Evolutionary conservation across 169 alveolate genomes (phyloP).

Genomic region (Theileria orientalis): DNA sequence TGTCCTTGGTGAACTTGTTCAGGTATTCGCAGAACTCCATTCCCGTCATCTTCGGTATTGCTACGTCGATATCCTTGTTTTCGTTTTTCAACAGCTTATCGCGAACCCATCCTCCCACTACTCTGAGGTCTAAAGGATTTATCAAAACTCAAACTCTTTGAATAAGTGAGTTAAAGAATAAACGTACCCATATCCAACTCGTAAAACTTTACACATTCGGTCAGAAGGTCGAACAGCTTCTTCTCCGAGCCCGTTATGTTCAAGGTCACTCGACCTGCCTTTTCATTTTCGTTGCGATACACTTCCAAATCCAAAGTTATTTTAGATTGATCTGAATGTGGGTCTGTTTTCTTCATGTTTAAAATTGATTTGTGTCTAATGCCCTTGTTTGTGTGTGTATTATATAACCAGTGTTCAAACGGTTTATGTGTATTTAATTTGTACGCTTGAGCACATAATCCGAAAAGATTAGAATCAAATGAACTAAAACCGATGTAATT

Average conservation of each 20-base stretch:
- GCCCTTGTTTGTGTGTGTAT: no score
- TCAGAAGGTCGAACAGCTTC: slow-evolving; percentile 39
- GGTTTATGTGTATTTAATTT: background rate
- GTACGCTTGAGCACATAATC: background rate
- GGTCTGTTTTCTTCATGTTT: background rate
- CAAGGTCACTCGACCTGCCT: slow-evolving; percentile 16
- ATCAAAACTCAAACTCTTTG: background rate
- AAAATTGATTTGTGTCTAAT: background rate
- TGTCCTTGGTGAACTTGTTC: slow-evolving; percentile 70
- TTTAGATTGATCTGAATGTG: background rate
- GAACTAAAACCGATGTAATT: background rate
- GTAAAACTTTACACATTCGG: slow-evolving; percentile 33
- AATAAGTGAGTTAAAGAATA: no score
- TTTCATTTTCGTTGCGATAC: slow-evolving; percentile 18
- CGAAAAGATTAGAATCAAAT: background rate
- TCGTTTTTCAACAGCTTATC: slow-evolving; percentile 86
- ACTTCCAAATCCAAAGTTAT: slow-evolving; percentile 9
- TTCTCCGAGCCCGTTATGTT: slow-evolving; percentile 44
- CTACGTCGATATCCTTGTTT: slow-evolving; percentile 95
- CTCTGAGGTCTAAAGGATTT: slow-evolving; percentile 80
- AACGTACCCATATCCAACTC: slow-evolving; percentile 45
- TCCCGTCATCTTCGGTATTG: slow-evolving; percentile 94
- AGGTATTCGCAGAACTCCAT: slow-evolving; percentile 74
- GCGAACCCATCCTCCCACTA: slow-evolving; percentile 99
- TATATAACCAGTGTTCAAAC: background rate